Base-by-base conservation (phyloP, 257 asterid genomes). In the Ocimum tenuiflorum region DNA sequence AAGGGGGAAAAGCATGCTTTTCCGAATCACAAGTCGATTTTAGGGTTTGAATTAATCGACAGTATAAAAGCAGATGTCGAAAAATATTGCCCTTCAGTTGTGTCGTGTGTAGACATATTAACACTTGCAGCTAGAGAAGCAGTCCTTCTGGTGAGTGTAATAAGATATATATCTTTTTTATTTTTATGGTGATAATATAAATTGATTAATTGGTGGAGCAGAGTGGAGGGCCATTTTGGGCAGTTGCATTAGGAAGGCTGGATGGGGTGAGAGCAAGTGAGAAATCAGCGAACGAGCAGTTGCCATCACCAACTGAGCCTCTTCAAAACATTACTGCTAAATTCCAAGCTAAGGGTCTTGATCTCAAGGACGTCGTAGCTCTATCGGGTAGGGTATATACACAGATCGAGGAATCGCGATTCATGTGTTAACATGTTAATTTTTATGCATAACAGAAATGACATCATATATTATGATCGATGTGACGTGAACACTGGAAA, bases 221-320 rank as follows among this genome's bases (percentile, higher is more conserved):
- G 95, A 73, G 87, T 18, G 95, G 90, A 41, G 95, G 96, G 43
- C 79, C 76, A 36, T 68, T 38, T 54, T 74, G 80, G 80, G 51
- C 68, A 11, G 78, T 74, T 42, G 49, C 73, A 47, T 53, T 80
- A 48, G 80, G 85, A 18, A 74, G 82, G 27, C 13, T 63, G 48
- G 85, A 74, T 77, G 85, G 85, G 20, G 29, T 77, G 10, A 55
- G 47, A 48, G 79, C 83, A 35, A 72, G 85, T 59, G 80, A 81
- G 63, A 83, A 80, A 48, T 85, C 91, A 74, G 95, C 95, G 48
- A 88, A 83, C 35, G 80, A 80, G 23, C 87, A 79, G 52, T 31
- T 90, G 70, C 97, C 95, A 47, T 85, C 95, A 7, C 95, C 95
- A n/a, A 70, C 85, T 48, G 94, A 87, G 66, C 73, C 87, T 69